Evolutionary conservation across 805 yeast genomes (phyloP).

Genomic region (Pichia thaimueangensis): DNA sequence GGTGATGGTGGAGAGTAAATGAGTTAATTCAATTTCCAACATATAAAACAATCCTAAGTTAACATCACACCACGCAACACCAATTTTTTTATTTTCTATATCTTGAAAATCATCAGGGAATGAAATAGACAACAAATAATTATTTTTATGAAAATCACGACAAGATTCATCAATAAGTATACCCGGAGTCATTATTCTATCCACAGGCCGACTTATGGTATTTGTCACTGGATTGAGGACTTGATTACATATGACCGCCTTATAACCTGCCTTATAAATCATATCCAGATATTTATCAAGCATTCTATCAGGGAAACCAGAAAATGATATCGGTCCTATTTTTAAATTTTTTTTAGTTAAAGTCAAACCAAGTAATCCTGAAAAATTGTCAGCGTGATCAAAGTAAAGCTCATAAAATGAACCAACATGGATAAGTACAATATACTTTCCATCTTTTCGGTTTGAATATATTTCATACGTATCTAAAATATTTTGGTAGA

Average conservation of each 20-base stretch:
- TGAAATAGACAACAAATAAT: constrained; percentile 60
- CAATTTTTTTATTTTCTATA: constrained; percentile 40
- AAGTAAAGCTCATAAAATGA: constrained; percentile 83
- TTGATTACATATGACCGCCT: constrained; percentile 84
- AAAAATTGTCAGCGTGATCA: constrained; percentile 76
- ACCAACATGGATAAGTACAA: constrained; percentile 76
- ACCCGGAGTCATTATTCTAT: constrained; percentile 86
- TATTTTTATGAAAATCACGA: constrained; percentile 63
- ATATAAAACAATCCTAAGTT: constrained; percentile 75
- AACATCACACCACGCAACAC: constrained; percentile 84
- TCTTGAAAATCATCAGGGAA: constrained; percentile 45
- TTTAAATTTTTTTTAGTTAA: constrained; percentile 51
- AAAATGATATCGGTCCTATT: constrained; percentile 58
- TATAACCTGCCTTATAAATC: constrained; percentile 60
- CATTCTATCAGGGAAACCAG: constrained; percentile 80
- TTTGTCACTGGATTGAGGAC: constrained; percentile 26
- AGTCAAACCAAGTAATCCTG: constrained; percentile 64
- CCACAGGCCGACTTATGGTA: constrained; percentile 57
- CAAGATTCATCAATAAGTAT: constrained; percentile 84
- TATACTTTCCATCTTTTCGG: constrained; percentile 30
- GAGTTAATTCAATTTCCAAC: constrained; percentile 54
- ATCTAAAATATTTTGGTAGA: constrained; percentile 27
- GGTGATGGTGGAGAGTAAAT: constrained; percentile 63
- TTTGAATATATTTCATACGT: constrained; percentile 21
- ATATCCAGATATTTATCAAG: constrained; percentile 67